These are phyloP conservation scores for Peniophora sp. DNA, from an alignment of 1,284 basidiomycete genomes.

Conservation along the genomic window DNA sequence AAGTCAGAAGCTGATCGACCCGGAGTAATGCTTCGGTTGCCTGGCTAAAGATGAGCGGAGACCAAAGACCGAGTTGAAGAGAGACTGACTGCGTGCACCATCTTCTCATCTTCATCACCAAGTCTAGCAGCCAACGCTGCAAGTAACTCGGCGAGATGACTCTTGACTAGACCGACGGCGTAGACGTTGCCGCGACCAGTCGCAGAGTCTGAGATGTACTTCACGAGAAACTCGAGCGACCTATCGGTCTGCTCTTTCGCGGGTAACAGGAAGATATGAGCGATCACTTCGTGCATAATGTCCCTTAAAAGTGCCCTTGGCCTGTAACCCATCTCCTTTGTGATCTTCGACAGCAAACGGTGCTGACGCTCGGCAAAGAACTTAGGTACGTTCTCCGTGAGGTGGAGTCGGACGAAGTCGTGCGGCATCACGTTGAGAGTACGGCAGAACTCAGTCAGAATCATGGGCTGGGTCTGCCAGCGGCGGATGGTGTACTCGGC, in stretches of 20 bases:
- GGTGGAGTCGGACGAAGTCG: constrained; percentile 65
- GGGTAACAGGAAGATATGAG: constrained; percentile 62
- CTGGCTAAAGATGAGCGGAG: constrained; percentile 21
- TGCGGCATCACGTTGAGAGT: constrained; percentile 46
- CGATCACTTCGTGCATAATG: constrained; percentile 58
- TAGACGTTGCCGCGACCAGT: constrained; percentile 14
- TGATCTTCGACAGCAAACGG: constrained; percentile 31
- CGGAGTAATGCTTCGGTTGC: constrained; percentile 58
- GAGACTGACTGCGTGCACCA: constrained; percentile 34
- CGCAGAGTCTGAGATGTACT: constrained; percentile 27
- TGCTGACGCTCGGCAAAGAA: constrained; percentile 59
- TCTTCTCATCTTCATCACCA: constrained; percentile 53
- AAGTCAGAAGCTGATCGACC: constrained; percentile 28
- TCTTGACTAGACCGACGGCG: constrained; percentile 54
- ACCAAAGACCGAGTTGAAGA: background rate
- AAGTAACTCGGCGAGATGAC: constrained; percentile 60
- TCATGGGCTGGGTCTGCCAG: constrained; percentile 48
- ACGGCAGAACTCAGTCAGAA: constrained; percentile 56
- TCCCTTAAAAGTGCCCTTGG: constrained; percentile 55
- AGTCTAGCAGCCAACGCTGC: constrained; percentile 70
- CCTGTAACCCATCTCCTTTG: constrained; percentile 36
- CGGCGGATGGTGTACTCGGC: constrained; percentile 60
- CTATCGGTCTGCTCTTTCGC: constrained; percentile 43
- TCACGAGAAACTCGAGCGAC: constrained; percentile 56
- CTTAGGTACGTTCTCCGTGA: constrained; percentile 61